These are phyloP conservation scores for Proliferodiscus dingleyae DNA, from an alignment of 2,329 filamentous ascomycete genomes.

Conservation along the genomic window DNA sequence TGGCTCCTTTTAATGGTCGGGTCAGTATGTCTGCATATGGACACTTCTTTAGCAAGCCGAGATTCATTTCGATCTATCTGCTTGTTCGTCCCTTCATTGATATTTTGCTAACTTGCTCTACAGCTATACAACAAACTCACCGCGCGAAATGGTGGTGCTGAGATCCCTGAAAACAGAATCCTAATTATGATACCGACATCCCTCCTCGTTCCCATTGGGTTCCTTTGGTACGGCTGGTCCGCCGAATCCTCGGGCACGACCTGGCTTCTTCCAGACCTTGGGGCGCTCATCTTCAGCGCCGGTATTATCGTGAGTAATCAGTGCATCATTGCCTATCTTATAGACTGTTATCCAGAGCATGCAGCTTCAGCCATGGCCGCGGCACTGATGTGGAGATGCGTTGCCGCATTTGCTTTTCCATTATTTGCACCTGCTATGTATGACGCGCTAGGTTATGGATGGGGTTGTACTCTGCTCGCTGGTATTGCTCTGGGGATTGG, in stretches of 20 bases:
- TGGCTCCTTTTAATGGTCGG: no score
- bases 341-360: slow-evolving; percentile 40
- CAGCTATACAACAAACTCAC: no score
- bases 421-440: slow-evolving; percentile 23
- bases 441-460: slow-evolving; percentile 38
- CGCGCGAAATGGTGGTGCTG: slow-evolving; percentile 19
- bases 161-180: slow-evolving; percentile 54
- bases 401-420: slow-evolving; percentile 19
- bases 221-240: slow-evolving; percentile 54
- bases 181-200: slow-evolving; percentile 52
- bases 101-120: no score
- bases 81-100: no score
- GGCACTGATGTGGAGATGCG: slow-evolving; percentile 9
- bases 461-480: slow-evolving; percentile 39
- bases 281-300: slow-evolving; percentile 43
- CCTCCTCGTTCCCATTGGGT: slow-evolving; percentile 49
- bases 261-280: slow-evolving; percentile 54
- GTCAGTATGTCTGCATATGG: no score
- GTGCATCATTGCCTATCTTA: slow-evolving; percentile 42
- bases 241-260: slow-evolving; percentile 41
- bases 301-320: slow-evolving; percentile 34
- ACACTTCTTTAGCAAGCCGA: no score
- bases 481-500: slow-evolving; percentile 46
- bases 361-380: slow-evolving; percentile 36
- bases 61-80: no score